A percentile compares a stretch with the other conserved stretches of the same genome.
Evolutionary conservation across 805 yeast genomes (phyloP).

Genomic region (Nakazawaea ishiwadae): DNA sequence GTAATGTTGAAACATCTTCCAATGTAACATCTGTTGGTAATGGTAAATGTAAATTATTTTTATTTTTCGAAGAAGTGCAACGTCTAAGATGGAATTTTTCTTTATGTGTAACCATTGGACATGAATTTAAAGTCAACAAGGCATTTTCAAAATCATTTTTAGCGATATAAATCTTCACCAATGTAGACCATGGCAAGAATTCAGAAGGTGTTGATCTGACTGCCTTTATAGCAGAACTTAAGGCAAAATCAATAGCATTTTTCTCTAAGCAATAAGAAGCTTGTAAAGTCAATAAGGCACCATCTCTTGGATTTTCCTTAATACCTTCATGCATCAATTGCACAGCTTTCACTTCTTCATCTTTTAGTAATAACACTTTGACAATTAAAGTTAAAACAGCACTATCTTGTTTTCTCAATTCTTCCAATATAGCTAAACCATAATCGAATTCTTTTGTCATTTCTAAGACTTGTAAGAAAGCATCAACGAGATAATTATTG

Average conservation of each 20-base stretch:
- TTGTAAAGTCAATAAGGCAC: slow-evolving; percentile 50
- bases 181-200: slow-evolving; percentile 67
- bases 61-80: slow-evolving; percentile 42
- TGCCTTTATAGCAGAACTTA: slow-evolving; percentile 55
- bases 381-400: slow-evolving; percentile 56
- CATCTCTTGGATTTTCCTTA: slow-evolving; percentile 44
- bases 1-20: slow-evolving; percentile 63
- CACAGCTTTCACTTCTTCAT: slow-evolving; percentile 59
- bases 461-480: slow-evolving; percentile 58
- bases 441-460: slow-evolving; percentile 60
- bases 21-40: slow-evolving; percentile 70
- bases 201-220: slow-evolving; percentile 73
- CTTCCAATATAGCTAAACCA: slow-evolving; percentile 54
- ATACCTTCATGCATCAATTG: slow-evolving; percentile 48
- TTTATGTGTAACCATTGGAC: slow-evolving; percentile 76
- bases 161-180: slow-evolving; percentile 60
- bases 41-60: slow-evolving; percentile 65
- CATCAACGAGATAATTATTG: slow-evolving; percentile 70
- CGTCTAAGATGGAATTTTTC: slow-evolving; percentile 62
- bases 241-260: slow-evolving; percentile 49
- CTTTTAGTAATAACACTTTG: slow-evolving; percentile 44
- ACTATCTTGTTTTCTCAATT: slow-evolving; percentile 48
- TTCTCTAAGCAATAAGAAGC: slow-evolving; percentile 53
- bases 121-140: slow-evolving; percentile 65
- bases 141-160: slow-evolving; percentile 68